phyloP scores from a whole-genome alignment of 345 rosid genomes.

The Reutealis trisperma region DNA sequence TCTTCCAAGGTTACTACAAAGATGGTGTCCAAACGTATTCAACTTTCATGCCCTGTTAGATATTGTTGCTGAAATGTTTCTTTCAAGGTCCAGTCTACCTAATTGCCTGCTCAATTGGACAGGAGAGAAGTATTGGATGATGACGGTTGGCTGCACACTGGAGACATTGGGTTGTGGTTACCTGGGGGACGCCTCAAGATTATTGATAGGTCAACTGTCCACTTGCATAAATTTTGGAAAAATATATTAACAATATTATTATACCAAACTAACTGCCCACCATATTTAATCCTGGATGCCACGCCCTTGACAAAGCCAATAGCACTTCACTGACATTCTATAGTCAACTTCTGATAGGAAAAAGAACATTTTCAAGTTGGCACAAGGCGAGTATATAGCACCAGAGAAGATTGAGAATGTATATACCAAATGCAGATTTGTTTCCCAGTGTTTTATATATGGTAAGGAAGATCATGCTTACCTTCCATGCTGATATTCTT shows the following conservation, averaged over 20 bases:
- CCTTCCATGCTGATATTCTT: conserved; percentile 7
- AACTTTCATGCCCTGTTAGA: conserved; percentile 13
- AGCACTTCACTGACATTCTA: not conserved
- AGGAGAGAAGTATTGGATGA: conserved; percentile 49
- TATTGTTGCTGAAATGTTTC: conserved; percentile 6
- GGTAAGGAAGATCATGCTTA: conserved; percentile 24
- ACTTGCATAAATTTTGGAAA: not conserved
- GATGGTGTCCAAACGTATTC: conserved; percentile 76
- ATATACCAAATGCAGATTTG: conserved; percentile 44
- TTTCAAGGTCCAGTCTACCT: conserved; percentile 10
- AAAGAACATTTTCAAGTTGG: conserved; percentile 55
- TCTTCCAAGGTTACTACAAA: conserved; percentile 86
- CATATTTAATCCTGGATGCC: not conserved
- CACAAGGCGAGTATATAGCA: conserved; percentile 54
- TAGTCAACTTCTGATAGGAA: conserved; percentile 24
- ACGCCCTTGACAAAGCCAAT: not conserved
- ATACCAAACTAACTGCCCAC: too few species aligned
- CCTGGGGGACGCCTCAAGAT: conserved; percentile 55
- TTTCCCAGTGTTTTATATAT: conserved; percentile 44
- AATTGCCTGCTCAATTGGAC: conserved; percentile 26
- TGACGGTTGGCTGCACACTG: conserved; percentile 47
- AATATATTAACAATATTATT: not conserved
- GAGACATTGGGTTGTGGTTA: conserved; percentile 51
- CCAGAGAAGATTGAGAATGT: conserved; percentile 51
- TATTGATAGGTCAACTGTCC: conserved; percentile 35